Conservation (phyloP, 1,284 basidiomycete species). For the Tilletia caries region DNA sequence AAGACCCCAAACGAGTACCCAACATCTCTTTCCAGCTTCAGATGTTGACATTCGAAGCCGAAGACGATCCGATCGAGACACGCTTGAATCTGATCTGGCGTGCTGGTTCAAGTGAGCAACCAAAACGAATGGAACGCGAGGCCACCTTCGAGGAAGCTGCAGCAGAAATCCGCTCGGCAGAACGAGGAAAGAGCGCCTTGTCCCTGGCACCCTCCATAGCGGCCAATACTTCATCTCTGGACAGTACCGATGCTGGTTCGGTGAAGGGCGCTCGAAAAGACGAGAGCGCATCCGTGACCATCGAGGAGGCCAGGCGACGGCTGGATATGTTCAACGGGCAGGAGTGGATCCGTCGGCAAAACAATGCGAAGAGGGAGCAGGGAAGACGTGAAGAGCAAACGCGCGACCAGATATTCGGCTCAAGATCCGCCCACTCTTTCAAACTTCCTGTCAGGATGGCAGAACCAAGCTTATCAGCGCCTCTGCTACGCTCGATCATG, state of each 20-base stretch:
- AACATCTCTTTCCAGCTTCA: conserved; percentile 62
- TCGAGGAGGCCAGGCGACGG: conserved; percentile 70
- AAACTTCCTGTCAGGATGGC: conserved; percentile 58
- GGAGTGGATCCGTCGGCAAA: conserved; percentile 64
- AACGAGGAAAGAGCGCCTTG: conserved; percentile 53
- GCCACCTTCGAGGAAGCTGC: conserved; percentile 76
- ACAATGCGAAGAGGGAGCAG: conserved; percentile 54
- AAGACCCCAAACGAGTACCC: conserved; percentile 58
- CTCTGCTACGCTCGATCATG: conserved; percentile 71
- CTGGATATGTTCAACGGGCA: conserved; percentile 72
- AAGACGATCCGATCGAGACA: conserved; percentile 82
- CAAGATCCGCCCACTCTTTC: conserved; percentile 19
- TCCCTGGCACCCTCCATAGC: conserved; percentile 24
- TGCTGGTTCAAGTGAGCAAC: conserved; percentile 72
- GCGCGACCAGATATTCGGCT: conserved; percentile 48
- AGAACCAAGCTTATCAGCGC: conserved; percentile 61
- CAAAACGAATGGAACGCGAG: conserved; percentile 70
- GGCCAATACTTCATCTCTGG: conserved; percentile 15
- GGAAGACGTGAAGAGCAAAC: conserved; percentile 57
- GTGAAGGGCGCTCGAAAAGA: conserved; percentile 62
- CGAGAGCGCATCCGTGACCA: conserved; percentile 61
- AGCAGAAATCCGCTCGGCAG: conserved; percentile 48
- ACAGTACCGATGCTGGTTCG: conserved; percentile 50
- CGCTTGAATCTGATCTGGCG: conserved; percentile 74
- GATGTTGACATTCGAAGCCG: conserved; percentile 69